Evolutionary conservation across 1,284 basidiomycete species (phyloP), one percentile per base, ranked within the genome.

Genomic region (Hypsizygus ulmarius): DNA sequence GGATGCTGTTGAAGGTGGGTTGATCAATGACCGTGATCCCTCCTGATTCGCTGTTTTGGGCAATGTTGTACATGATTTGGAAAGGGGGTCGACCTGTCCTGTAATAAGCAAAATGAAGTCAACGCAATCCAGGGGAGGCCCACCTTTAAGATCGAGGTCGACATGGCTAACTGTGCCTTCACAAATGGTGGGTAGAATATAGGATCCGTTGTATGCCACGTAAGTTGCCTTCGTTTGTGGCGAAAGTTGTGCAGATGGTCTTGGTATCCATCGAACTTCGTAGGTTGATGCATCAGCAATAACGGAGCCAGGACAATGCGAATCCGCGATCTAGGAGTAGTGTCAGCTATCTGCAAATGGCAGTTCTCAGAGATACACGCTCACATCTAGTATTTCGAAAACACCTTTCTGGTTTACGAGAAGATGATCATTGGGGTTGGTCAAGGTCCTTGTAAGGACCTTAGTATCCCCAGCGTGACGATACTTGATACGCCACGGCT

Each of bases 401-500:
- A 73, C 60, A 5, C 95, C 95, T 43, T 79, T 78, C n/a, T 81
- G 70, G 32, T 71, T 73, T 15, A 94, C 87, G 37, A 68, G 68
- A 14, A 97, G 74, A 45, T 82, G 69, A 48, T 81, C 87, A 59
- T 96, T 95, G 1, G 84, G 78, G 35, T 79, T 78, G 14, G 70
- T 68, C 27, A 94, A 62, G 10, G 64, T 72, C 3, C 71, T 73
- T 1, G 72, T 72, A 28, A 76, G 66, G 3, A 68, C 62, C 36
- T 76, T 73, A 1, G 74, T 71, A n/a, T 72, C 69, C 39, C 78
- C 80, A 29, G 70, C 65, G 33, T 73, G 75, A 28, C 78, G 77
- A 68, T 96, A 97, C 53, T 79, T 82, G 46, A 98, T 66, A 16
- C 71, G 74, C 96, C 93, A 97, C 3, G 93, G 91, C 87, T 94